Evolutionary conservation across 345 rosid genomes (phyloP), one percentile per base, ranked within the genome.

Genomic region (Citrus sp.): DNA sequence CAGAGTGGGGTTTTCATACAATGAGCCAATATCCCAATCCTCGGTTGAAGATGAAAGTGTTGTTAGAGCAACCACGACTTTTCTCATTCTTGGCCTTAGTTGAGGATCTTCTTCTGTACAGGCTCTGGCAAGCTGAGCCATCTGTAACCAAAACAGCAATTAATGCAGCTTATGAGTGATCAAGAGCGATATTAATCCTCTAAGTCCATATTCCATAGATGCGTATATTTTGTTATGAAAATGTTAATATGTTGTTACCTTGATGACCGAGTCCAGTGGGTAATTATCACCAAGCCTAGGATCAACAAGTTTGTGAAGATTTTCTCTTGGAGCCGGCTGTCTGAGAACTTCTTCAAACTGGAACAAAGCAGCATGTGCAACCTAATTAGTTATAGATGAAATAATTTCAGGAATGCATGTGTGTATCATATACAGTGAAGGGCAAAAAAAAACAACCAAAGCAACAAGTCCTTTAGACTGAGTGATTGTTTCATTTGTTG

Each of bases 381-480:
- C 62, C 65, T 64, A 4, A 4, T 4, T 1, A 75, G 70, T 30
- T 46, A 30, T 21, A 22, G 40, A 40, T 21, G 22, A n/a, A 64
- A 64, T 49, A 30, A 55, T 64, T 49, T 7, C 30, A 51, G 7
- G 30, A 14, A 30, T 63, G 10, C 21, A 24, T 21, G 3, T 10
- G 0, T 28, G 18, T 0, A 19, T 9, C 21, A n/a, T 18, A 0
- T 19, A 30, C 9, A 54, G 40, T 30, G 40, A n/a, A 76, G 46
- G 37, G 27, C 35, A 32, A 32, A 34, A 34, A 5, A 9, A 7
- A 76, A 51, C 54, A 54, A 76, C 99, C 98, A 96, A 81, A 71
- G 92, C 91, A 77, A 94, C 98, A 2, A 96, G 98, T 62, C 97
- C 95, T 82, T 76, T 90, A 38, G 97, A 78, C 78, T 91, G 92